phyloP scores from a whole-genome alignment of 345 rosid species.

The Populus ilicifolia region DNA sequence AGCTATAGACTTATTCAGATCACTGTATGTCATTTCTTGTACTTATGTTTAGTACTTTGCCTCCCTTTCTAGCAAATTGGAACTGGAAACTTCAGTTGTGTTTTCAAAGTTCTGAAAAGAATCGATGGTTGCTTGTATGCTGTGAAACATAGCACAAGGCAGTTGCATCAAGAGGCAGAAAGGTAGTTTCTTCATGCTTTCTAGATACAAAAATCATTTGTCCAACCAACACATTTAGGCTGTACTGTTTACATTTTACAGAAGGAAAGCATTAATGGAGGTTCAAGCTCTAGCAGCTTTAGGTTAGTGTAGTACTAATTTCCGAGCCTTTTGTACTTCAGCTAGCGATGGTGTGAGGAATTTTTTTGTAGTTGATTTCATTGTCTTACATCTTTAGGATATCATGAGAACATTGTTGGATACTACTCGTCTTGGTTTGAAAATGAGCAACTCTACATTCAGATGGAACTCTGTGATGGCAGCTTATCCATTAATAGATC shows the following conservation, averaged over 20 bases:
- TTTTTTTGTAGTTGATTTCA: constrained; percentile 4
- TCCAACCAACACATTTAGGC: constrained; percentile 7
- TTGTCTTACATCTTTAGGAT: constrained; percentile 43
- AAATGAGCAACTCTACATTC: constrained; percentile 86
- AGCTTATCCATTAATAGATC: constrained; percentile 57
- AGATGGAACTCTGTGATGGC: constrained; percentile 88
- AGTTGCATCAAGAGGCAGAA: constrained; percentile 64
- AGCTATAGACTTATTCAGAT: background rate
- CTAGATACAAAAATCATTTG: background rate
- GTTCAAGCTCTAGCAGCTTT: constrained; percentile 96
- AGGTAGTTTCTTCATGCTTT: constrained; percentile 42
- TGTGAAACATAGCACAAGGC: constrained; percentile 68
- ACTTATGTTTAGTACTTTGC: background rate
- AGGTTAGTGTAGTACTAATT: constrained; percentile 41
- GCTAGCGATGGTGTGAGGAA: background rate
- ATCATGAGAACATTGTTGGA: constrained; percentile 75
- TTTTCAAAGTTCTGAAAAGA: constrained; percentile 86
- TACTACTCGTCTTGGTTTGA: constrained; percentile 96
- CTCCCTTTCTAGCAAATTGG: constrained; percentile 70
- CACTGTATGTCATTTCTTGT: background rate
- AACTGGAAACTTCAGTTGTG: constrained; percentile 76
- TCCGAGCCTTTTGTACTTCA: background rate
- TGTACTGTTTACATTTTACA: constrained; percentile 27
- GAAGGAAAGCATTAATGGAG: constrained; percentile 98
- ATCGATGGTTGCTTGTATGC: constrained; percentile 97